Evolutionary conservation across 1,284 basidiomycete species (phyloP).

Genomic region (Pascua guehoae): DNA sequence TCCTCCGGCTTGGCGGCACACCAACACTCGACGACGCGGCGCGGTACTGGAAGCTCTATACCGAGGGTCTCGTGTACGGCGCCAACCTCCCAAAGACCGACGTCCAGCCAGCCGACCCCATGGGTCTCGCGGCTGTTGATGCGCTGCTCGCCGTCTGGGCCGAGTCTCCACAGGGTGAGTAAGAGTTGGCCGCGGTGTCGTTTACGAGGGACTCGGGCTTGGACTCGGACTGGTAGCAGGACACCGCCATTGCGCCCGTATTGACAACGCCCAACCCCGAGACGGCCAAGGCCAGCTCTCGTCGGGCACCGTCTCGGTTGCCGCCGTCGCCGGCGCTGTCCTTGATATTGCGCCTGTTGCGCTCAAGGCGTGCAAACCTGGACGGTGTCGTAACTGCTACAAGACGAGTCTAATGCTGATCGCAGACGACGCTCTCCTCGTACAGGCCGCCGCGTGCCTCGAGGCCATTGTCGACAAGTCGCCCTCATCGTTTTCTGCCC

Average conservation of each 20-base stretch:
- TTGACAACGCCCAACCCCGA: slow-evolving; percentile 28
- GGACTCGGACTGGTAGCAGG: too few species aligned
- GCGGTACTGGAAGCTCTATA: slow-evolving; percentile 32
- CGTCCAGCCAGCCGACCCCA: slow-evolving; percentile 34
- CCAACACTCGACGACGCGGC: slow-evolving; percentile 14
- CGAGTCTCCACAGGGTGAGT: slow-evolving; percentile 2
- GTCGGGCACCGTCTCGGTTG: slow-evolving; percentile 36
- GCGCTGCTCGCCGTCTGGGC: slow-evolving; percentile 25
- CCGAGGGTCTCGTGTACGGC: slow-evolving; percentile 30
- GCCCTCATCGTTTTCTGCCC: slow-evolving; percentile 24
- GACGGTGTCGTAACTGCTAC: too few species aligned
- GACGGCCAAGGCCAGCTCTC: slow-evolving; percentile 16
- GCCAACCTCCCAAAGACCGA: slow-evolving; percentile 36
- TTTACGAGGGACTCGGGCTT: slow-evolving; percentile 43
- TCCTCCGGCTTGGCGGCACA: slow-evolving; percentile 14
- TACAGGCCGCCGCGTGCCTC: slow-evolving; percentile 20
- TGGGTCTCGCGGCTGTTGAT: slow-evolving; percentile 30
- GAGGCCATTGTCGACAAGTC: slow-evolving; percentile 26
- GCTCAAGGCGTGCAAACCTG: slow-evolving; percentile 35
- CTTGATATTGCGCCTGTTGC: slow-evolving; percentile 30
- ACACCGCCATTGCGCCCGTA: slow-evolving; percentile 46
- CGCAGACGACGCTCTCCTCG: slow-evolving; percentile 15
- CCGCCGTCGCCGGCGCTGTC: slow-evolving; percentile 28
- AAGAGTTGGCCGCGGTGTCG: too few species aligned
- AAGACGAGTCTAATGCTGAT: not conserved